Evolutionary conservation across 1,139 yeast species (phyloP), one percentile per base, ranked within the genome.

Genomic region (Hyphopichia fennica): DNA sequence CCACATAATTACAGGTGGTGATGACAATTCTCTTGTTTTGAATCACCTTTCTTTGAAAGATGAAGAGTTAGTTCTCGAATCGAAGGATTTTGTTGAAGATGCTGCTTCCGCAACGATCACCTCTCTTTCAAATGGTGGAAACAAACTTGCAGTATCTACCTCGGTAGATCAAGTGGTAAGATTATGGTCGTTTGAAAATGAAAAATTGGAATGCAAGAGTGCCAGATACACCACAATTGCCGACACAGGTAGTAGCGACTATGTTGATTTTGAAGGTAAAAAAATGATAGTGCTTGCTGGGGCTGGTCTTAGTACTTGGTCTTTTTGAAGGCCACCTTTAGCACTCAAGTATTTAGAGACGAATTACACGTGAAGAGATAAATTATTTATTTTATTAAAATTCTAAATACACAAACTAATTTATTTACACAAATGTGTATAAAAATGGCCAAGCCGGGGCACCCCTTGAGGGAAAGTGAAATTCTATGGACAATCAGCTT

Each of bases 71-170:
- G 39, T 36, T 0, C 54, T 69, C 18, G 50, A 52, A 2, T 53
- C 66, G 0, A 46, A 58, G 1, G 56, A 72, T 1, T 72, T 75
- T 45, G 59, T 65, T 2, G 69, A 67, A 13, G 62, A 66, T 29
- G 96, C 96, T 0, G 96, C 96, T 3, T 80, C 96, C 0, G 85
- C 96, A 0, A 87, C 97, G 0, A 82, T 91, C 33, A 89, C 97
- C 0, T 80, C 89, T 0, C 67, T 88, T 2, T 63, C 74, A 0
- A 39, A 58, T 2, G 50, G 71, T 1, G 56, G 55, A 1, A 43
- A 39, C 1, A 33, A 47, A 1, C 47, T 45, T 14, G 51, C 68
- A 11, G 62, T 83, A 9, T 80, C 81, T 1, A 75, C 82, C 0
- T 78, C 90, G 1, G 96, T 89, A 3, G 98, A 93, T 54, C 98